Evolutionary conservation across 495 filamentous ascomycete genomes (phyloP), one percentile per base, ranked within the genome.

Genomic region (Podospora australis): DNA sequence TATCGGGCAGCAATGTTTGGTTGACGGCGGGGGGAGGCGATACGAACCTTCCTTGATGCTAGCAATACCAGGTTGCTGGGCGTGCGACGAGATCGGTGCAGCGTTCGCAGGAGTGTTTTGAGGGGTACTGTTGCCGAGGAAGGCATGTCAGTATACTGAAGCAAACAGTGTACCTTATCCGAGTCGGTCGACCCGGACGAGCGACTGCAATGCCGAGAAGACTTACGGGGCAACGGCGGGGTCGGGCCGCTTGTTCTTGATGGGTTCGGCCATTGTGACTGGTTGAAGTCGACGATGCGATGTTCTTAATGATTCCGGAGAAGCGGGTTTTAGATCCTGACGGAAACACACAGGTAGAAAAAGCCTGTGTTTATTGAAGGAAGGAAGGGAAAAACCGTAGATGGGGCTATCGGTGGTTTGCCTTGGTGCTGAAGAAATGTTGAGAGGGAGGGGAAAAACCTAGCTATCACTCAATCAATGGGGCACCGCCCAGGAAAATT

Each of bases 81-180:
- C 92, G 70, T 94, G 91, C 45, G 94, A 97, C 14, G 89, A 94
- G 68, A 99, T 99, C 36, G 94, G 94, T 53, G 94, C 94, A 74
- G 89, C 89, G 65, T 79, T 88, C 30, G 88, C 83, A 54, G 94
- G 91, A 16, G 90, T 96, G 71, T 96, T 96, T 73, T 96, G 91
- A 59, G 91, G 91, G 58, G 91, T 97, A 56, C 87, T 94, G 62
- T 25, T 10, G 22, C 6, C 22, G 40, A 7, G 22, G 22, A 41
- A 20, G 6, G n/a, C n/a, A 23, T 14, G 40, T 43, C 50, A 38
- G 55, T 49, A 52, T 21, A 51, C 19, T 39, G 26, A n/a, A n/a
- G n/a, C 30, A 14, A 55, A 68, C 62, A 72, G 63, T 53, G 57
- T 16, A 39, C 28, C 30, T 52, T 45, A 58, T 60, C 50, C 34